These are phyloP conservation scores for Trypanosoma theileri DNA, from an alignment of 208 protist species.

Conservation along the genomic window DNA sequence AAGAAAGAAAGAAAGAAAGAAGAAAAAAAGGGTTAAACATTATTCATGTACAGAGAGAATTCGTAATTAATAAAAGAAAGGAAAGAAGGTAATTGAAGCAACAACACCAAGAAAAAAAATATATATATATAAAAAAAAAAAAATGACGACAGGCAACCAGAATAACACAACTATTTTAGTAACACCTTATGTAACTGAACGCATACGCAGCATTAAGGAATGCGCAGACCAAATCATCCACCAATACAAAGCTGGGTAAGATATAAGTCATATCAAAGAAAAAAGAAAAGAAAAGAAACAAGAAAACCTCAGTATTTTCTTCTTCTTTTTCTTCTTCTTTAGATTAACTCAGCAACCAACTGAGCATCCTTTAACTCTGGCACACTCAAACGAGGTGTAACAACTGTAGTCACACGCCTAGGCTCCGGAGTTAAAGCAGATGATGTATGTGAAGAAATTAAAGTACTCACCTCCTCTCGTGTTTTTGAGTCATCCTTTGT, in stretches of 20 bases:
- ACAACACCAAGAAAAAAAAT: too few species aligned
- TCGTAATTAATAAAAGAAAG: background rate
- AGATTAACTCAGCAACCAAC: constrained; percentile 61
- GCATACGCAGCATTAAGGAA: too few species aligned
- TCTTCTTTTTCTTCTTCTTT: constrained; percentile 1
- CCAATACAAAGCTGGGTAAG: too few species aligned
- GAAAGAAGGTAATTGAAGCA: background rate
- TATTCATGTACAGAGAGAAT: background rate
- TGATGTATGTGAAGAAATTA: background rate
- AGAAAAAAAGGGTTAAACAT: constrained; percentile 4
- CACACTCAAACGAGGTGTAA: constrained; percentile 17
- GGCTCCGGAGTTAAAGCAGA: constrained; percentile 12
- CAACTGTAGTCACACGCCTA: background rate
- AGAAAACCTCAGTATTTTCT: background rate
- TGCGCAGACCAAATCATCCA: too few species aligned
- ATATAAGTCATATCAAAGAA: too few species aligned
- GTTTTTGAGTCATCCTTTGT: background rate
- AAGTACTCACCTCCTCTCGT: background rate
- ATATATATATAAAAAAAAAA: too few species aligned
- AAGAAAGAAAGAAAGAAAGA: constrained; percentile 20
- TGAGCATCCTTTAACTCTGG: constrained; percentile 59
- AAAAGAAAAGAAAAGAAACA: too few species aligned
- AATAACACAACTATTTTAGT: too few species aligned
- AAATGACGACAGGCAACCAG: too few species aligned
- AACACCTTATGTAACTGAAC: too few species aligned